Evolutionary conservation across 345 rosid genomes (phyloP).

Genomic region (Eutrema japonicum): DNA sequence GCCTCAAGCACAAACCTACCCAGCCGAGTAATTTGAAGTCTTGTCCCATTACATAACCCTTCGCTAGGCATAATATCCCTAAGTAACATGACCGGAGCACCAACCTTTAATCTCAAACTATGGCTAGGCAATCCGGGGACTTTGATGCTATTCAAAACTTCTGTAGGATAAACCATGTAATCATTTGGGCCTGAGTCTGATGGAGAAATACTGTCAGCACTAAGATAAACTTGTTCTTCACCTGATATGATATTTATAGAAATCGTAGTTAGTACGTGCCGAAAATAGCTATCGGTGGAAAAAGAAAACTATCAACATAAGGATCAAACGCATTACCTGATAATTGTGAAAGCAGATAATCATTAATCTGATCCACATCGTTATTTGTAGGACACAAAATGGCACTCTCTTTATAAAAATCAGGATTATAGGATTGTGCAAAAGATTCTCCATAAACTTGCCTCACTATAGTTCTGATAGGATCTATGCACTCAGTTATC

Average conservation of each 20-base stretch:
- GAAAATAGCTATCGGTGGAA: background rate
- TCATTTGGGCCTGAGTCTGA: background rate
- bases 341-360: constrained; percentile 21
- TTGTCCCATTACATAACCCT: background rate
- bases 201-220: constrained; percentile 18
- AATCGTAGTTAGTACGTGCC: constrained; percentile 2
- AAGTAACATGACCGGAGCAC: constrained; percentile 26
- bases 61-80: background rate
- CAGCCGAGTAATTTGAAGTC: constrained; percentile 19
- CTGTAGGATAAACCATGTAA: background rate
- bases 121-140: constrained; percentile 1
- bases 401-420: background rate
- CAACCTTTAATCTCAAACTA: constrained; percentile 25
- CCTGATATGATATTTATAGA: background rate
- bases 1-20: background rate
- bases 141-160: background rate
- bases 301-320: constrained; percentile 1
- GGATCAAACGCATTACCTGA: background rate
- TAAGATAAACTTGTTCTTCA: background rate
- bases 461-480: background rate
- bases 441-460: constrained; percentile 21
- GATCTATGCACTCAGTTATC: background rate
- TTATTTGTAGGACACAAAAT: constrained; percentile 8
- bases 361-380: constrained; percentile 10
- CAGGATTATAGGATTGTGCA: background rate